Base-by-base conservation (phyloP, 768 basidiomycete species). In the Tulasnella sp. region DNA sequence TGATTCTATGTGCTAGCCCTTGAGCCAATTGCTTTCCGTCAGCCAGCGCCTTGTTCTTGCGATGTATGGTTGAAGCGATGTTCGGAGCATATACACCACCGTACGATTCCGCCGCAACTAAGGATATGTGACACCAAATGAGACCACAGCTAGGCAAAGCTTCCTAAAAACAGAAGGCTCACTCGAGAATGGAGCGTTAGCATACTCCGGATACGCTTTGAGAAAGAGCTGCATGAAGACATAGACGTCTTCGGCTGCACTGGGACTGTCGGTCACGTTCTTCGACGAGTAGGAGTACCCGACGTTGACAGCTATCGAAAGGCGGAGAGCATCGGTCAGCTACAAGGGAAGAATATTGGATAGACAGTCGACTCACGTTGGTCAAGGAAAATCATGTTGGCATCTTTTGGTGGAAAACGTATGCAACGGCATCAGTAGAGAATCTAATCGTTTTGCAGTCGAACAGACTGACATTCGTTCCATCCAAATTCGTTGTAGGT, bases 161-260 rank as follows among this genome's bases (percentile, higher is more conserved):
- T 12, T 59, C 22, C n/a, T 26, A 59, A 32, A 9, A 14, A 8
- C 52, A 59, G n/a, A n/a, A n/a, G n/a, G n/a, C 52, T 29, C 9
- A 59, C 52, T 59, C 22, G 26, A 59, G 84, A 94, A 91, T 0
- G 89, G 87, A 9, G 82, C 80, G 19, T 81, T 81, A 11, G 89
- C 83, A 77, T 92, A 94, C 78, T 94, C 78, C 6, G 89, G 86
- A 83, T 87, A 95, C 52, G 89, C 84, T 22, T 82, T 80, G 71
- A 92, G 81, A 86, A 93, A 94, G 52, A 94, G 84, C 76, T 91
- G 84, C 62, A 92, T 82, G 84, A 92, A 92, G 3, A 89, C 89
- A 78, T 90, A 89, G 17, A 98, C 94, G 74, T 98, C 96, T 80
- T 91, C 85, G 26, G 92, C 96, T 1, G 93, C 94, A 26, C 88